phyloP scores from a whole-genome alignment of 495 filamentous ascomycete genomes.

The Penicillium silybi region DNA sequence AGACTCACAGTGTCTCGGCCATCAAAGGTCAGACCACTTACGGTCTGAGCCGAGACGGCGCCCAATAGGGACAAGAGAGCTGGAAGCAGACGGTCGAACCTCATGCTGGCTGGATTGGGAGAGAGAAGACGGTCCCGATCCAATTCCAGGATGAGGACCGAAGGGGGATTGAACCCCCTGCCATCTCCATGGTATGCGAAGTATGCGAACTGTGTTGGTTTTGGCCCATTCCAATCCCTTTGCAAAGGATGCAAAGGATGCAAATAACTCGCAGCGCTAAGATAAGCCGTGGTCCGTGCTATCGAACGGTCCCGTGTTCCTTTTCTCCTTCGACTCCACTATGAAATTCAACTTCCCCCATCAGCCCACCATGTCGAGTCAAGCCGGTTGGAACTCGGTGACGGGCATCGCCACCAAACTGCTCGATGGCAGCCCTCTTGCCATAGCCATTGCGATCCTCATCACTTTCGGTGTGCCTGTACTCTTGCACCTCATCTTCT shows the following conservation, averaged over 20 bases:
- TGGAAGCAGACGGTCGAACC: slow-evolving; percentile 28
- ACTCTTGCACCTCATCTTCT: slow-evolving; percentile 72
- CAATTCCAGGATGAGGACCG: slow-evolving; percentile 3
- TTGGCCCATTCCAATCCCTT: slow-evolving; percentile 8
- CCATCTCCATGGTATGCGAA: slow-evolving; percentile 12
- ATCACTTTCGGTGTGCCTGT: slow-evolving; percentile 71
- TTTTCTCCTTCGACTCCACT: slow-evolving; percentile 1
- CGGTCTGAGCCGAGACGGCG: slow-evolving; percentile 50
- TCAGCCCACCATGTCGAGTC: slow-evolving; percentile 27
- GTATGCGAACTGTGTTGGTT: not conserved
- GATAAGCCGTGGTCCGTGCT: slow-evolving; percentile 24
- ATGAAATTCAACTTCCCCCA: not conserved
- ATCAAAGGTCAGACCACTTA: slow-evolving; percentile 47
- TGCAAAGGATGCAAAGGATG: not conserved
- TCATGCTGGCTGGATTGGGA: slow-evolving; percentile 27
- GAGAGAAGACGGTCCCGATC: slow-evolving; percentile 2
- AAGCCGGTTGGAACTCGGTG: slow-evolving; percentile 33
- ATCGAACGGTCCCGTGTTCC: slow-evolving; percentile 2
- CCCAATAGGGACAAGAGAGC: slow-evolving; percentile 41
- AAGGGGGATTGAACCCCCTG: slow-evolving; percentile 6
- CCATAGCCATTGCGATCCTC: slow-evolving; percentile 62
- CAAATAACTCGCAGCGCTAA: slow-evolving; percentile 13
- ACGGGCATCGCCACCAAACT: slow-evolving; percentile 38
- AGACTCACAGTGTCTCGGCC: slow-evolving; percentile 45
- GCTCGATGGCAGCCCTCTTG: slow-evolving; percentile 40